Evolutionary conservation across 2,329 filamentous ascomycete species (phyloP).

Genomic region (Neospermospora avenae): DNA sequence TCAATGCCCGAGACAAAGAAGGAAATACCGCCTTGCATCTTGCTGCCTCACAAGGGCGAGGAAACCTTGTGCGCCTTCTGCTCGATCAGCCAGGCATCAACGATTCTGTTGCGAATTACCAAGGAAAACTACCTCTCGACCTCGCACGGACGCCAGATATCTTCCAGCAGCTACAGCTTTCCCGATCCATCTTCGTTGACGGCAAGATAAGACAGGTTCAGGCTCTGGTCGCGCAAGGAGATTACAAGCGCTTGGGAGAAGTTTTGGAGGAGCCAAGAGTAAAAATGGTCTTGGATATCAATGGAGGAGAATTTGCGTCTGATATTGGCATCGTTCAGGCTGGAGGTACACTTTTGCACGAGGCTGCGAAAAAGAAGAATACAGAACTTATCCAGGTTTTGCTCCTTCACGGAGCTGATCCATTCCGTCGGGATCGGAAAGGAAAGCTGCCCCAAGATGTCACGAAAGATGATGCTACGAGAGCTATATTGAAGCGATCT

Average conservation of each 20-base stretch:
- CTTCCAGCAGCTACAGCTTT: constrained; percentile 89
- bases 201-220: constrained; percentile 82
- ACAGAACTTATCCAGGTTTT: constrained; percentile 84
- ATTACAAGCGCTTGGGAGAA: constrained; percentile 75
- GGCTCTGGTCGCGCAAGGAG: constrained; percentile 64
- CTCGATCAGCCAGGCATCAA: constrained; percentile 82
- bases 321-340: constrained; percentile 73
- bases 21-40: constrained; percentile 92
- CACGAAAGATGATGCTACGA: constrained; percentile 88
- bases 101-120: constrained; percentile 80
- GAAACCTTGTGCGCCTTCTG: constrained; percentile 76
- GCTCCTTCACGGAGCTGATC: constrained; percentile 90
- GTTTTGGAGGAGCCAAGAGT: constrained; percentile 81
- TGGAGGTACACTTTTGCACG: constrained; percentile 90
- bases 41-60: constrained; percentile 77
- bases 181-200: constrained; percentile 86
- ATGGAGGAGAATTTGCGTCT: constrained; percentile 82
- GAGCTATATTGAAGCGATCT: constrained; percentile 86
- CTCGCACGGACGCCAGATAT: constrained; percentile 90
- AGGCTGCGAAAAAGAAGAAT: constrained; percentile 86
- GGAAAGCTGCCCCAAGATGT: constrained; percentile 95
- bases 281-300: constrained; percentile 86
- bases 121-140: constrained; percentile 82
- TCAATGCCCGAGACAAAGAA: constrained; percentile 89
- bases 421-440: constrained; percentile 90